phyloP scores from a whole-genome alignment of 352 stramenopile species.

The Aphanomyces invadans region DNA sequence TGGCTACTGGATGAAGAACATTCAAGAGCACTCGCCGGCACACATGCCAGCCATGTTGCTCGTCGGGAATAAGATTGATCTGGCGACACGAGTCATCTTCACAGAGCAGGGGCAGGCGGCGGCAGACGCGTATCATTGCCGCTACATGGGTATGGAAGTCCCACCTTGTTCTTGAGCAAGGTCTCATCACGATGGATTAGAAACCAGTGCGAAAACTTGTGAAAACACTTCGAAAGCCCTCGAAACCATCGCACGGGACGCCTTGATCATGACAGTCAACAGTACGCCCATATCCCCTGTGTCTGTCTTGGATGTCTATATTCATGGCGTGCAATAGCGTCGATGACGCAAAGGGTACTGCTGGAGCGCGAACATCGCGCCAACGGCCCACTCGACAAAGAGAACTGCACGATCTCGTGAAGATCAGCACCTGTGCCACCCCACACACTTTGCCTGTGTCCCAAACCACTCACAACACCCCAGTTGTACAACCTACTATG shows the following conservation, averaged over 20 bases:
- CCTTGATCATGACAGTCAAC: slow-evolving; percentile 80
- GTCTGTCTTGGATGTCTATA: neutral
- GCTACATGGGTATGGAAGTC: slow-evolving; percentile 75
- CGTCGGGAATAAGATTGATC: slow-evolving; percentile 90
- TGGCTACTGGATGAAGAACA: slow-evolving; percentile 95
- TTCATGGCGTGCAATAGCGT: neutral
- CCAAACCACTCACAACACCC: neutral
- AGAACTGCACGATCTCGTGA: slow-evolving; percentile 20
- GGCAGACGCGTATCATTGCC: slow-evolving; percentile 76
- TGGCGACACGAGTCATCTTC: slow-evolving; percentile 71
- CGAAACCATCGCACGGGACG: slow-evolving; percentile 79
- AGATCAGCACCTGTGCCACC: neutral
- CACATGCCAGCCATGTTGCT: slow-evolving; percentile 70
- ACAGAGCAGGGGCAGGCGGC: slow-evolving; percentile 70
- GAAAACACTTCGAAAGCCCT: slow-evolving; percentile 81
- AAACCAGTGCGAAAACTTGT: slow-evolving; percentile 85
- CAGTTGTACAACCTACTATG: slow-evolving; percentile 1
- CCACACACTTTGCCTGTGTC: neutral
- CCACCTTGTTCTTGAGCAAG: too few species aligned
- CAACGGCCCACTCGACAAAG: slow-evolving; percentile 17
- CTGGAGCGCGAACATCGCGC: slow-evolving; percentile 18
- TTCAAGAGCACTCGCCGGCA: slow-evolving; percentile 78
- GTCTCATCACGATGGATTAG: too few species aligned
- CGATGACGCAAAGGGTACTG: slow-evolving; percentile 19
- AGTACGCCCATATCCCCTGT: slow-evolving; percentile 36